Conservation (phyloP, 2,329 filamentous ascomycete species). For the Ramularia collo-cygni region DNA sequence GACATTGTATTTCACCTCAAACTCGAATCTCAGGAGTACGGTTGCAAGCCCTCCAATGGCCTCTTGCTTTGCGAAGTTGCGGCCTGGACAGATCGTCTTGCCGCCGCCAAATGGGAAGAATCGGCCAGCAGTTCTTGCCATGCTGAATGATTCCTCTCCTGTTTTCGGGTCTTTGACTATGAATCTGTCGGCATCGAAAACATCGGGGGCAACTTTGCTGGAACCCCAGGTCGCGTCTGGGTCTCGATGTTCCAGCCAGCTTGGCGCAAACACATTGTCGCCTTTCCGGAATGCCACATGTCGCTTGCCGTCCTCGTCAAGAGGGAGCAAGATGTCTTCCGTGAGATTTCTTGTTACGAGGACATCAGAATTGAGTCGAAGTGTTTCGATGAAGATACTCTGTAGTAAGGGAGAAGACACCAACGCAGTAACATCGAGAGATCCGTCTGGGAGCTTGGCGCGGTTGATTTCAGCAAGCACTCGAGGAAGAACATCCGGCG, state of each 20-base stretch:
- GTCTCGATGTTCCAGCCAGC: slow-evolving; percentile 25
- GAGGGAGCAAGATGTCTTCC: slow-evolving; percentile 24
- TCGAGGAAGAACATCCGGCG: slow-evolving; percentile 20
- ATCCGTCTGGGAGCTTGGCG: slow-evolving; percentile 19
- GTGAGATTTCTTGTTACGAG: slow-evolving; percentile 26
- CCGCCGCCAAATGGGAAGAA: slow-evolving; percentile 30
- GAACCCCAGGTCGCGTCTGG: slow-evolving; percentile 17
- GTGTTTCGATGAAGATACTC: slow-evolving; percentile 29
- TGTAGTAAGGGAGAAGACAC: slow-evolving; percentile 28
- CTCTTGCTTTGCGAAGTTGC: slow-evolving; percentile 28
- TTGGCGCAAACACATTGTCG: slow-evolving; percentile 27
- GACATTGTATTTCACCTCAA: slow-evolving; percentile 21
- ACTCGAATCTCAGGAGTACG: slow-evolving; percentile 22
- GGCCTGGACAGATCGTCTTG: slow-evolving; percentile 23
- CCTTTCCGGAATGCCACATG: slow-evolving; percentile 18
- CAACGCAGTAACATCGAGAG: slow-evolving; percentile 23
- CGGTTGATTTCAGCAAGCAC: slow-evolving; percentile 24
- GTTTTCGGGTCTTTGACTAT: slow-evolving; percentile 21
- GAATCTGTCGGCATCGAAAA: slow-evolving; percentile 27
- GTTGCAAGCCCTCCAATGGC: slow-evolving; percentile 23
- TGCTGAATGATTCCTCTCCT: slow-evolving; percentile 21
- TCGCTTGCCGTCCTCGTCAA: slow-evolving; percentile 23
- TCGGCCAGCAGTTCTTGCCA: slow-evolving; percentile 23
- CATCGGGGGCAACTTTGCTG: slow-evolving; percentile 9
- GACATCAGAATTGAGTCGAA: slow-evolving; percentile 29